Evolutionary conservation across 495 filamentous ascomycete genomes (phyloP), one percentile per base, ranked within the genome.

Genomic region (Aspergillus leporis): DNA sequence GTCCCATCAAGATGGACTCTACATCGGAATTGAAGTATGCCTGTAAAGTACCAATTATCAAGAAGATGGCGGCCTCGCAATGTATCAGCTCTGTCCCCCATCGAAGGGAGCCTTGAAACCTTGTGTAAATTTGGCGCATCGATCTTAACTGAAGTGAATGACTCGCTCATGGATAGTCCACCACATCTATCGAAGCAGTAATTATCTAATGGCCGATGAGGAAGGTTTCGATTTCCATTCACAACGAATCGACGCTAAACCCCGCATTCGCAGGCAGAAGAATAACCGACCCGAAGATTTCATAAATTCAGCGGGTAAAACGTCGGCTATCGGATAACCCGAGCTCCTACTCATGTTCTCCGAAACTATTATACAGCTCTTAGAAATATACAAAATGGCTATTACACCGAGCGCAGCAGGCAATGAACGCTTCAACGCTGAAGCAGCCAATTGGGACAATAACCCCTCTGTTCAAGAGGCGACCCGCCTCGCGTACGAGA

Each of bases 391-490:
- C 13, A 47, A 23, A n/a, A 47, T 47, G 43, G 3, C 43, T 7
- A 48, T 25, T 31, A 4, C 6, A 28, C 55, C 18, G 4, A 57
- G 52, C 6, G 5, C 59, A 12, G 32, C 56, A 9, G 50, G 57
- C 13, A 65, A 68, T 43, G 61, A 62, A 0, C 63, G 61, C 31
- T 67, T 67, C 61, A 67, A 61, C 41, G 56, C 54, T 41, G 65
- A 67, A 56, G 65, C 65, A 22, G 56, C 65, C 9, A 51, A 56
- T 43, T 67, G 65, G 65, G 65, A 67, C 55, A 55, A 53, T 34
- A 64, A 64, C 43, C 59, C 56, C 28, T 41, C 51, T 9, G 61
- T 67, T 2, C 61, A 62, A 41, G 59, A 60, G 48, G 56, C 65
- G 4, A 62, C 65, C 0, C 53, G 51, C 6, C 54, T 61, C 7